These are phyloP conservation scores for Alternaria longipes DNA, from an alignment of 2,329 filamentous ascomycete species.

Conservation along the genomic window DNA sequence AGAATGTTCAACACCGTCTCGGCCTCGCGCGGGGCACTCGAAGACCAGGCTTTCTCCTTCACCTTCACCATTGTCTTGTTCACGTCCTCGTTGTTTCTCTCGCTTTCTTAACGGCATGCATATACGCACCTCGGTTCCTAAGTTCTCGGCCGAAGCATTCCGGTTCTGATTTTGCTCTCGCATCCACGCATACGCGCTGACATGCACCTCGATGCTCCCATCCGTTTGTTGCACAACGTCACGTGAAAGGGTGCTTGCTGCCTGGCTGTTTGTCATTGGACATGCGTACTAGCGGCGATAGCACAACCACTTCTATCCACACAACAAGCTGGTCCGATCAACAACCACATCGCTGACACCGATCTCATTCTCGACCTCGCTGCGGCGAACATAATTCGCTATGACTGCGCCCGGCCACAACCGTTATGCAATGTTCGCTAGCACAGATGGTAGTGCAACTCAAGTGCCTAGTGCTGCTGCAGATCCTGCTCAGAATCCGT, in stretches of 20 bases:
- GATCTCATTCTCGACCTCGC: neutral
- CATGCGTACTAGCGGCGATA: neutral
- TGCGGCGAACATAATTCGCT: neutral
- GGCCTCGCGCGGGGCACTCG: neutral
- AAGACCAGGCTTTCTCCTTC: neutral
- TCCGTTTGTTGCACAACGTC: conserved; percentile 1
- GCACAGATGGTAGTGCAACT: conserved; percentile 17
- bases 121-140: neutral
- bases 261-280: conserved; percentile 7
- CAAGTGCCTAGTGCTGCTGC: conserved; percentile 5
- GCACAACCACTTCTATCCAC: neutral
- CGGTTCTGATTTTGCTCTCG: neutral
- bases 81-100: neutral
- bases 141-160: neutral
- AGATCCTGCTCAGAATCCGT: conserved; percentile 26
- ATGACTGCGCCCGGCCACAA: conserved; percentile 33
- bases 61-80: neutral
- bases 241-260: conserved; percentile 19
- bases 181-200: neutral
- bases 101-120: neutral
- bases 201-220: conserved; percentile 3
- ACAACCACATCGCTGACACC: neutral
- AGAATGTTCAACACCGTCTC: neutral
- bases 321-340: neutral
- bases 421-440: conserved; percentile 37